Evolutionary conservation across 345 rosid species (phyloP).

Genomic region (Salix arbutifolia): DNA sequence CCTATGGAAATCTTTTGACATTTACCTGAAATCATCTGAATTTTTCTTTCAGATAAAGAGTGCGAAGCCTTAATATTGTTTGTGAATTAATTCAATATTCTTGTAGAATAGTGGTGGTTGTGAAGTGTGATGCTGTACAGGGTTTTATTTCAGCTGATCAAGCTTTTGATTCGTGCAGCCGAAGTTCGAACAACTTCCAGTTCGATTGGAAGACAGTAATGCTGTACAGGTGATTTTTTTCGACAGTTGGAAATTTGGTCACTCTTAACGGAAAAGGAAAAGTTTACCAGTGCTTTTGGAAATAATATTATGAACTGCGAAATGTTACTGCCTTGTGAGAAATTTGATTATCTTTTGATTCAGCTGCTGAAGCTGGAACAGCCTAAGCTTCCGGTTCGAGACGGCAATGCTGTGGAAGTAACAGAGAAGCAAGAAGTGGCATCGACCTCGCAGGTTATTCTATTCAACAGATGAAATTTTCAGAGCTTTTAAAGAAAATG

Average conservation of each 20-base stretch:
- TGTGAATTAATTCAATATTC: neutral
- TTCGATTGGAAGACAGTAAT: neutral
- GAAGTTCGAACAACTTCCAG: neutral
- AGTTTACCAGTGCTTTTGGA: neutral
- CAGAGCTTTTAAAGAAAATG: neutral
- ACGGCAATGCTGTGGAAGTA: constrained; percentile 4
- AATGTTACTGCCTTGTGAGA: neutral
- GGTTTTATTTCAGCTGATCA: neutral
- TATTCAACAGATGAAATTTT: neutral
- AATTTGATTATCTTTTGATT: neutral
- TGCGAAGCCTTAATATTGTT: neutral
- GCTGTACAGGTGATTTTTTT: constrained; percentile 7
- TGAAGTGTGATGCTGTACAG: neutral
- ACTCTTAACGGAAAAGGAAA: neutral
- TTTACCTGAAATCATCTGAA: neutral
- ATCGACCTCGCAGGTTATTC: constrained; percentile 5
- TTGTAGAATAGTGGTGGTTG: neutral
- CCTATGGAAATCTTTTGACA: neutral
- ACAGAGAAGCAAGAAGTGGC: constrained; percentile 14
- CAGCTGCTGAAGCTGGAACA: constrained; percentile 1
- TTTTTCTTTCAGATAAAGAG: neutral
- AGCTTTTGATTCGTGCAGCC: neutral
- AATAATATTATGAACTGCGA: neutral
- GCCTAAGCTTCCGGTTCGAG: neutral
- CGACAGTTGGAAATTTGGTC: neutral